Evolutionary conservation across 805 yeast species (phyloP).

Genomic region (Hanseniaspora thailandica): DNA sequence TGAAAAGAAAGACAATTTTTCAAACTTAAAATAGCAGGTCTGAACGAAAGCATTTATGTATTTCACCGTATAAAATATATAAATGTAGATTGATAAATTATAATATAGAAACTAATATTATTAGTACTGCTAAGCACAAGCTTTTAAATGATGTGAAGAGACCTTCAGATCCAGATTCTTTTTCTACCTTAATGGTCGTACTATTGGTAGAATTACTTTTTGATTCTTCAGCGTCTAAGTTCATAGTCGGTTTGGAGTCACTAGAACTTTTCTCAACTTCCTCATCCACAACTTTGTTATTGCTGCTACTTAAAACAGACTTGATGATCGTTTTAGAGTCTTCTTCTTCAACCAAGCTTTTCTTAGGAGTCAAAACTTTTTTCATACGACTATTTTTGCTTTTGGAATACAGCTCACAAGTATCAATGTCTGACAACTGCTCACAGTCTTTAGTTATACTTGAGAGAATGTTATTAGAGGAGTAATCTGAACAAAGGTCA

Average conservation of each 20-base stretch:
- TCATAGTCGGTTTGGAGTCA: no score
- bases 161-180: not conserved
- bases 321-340: slow-evolving; percentile 9
- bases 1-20: no score
- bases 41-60: no score
- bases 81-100: no score
- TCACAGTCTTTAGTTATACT: slow-evolving; percentile 37
- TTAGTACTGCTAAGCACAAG: not conserved
- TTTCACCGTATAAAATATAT: no score
- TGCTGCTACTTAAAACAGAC: slow-evolving; percentile 26
- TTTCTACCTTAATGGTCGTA: not conserved
- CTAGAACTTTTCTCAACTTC: slow-evolving; percentile 25
- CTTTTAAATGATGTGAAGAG: not conserved
- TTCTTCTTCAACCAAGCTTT: not conserved
- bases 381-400: not conserved
- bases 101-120: not conserved
- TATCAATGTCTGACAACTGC: slow-evolving; percentile 18
- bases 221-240: slow-evolving; percentile 37
- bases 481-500: slow-evolving; percentile 37
- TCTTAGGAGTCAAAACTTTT: not conserved
- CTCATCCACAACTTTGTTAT: slow-evolving; percentile 40
- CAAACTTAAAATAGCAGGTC: no score
- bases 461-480: slow-evolving; percentile 35
- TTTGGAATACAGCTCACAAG: slow-evolving; percentile 20
- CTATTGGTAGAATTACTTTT: not conserved